Evolutionary conservation across 2,329 filamentous ascomycete species (phyloP), one percentile per base, ranked within the genome.

Genomic region (Pseudocercospora ulei): DNA sequence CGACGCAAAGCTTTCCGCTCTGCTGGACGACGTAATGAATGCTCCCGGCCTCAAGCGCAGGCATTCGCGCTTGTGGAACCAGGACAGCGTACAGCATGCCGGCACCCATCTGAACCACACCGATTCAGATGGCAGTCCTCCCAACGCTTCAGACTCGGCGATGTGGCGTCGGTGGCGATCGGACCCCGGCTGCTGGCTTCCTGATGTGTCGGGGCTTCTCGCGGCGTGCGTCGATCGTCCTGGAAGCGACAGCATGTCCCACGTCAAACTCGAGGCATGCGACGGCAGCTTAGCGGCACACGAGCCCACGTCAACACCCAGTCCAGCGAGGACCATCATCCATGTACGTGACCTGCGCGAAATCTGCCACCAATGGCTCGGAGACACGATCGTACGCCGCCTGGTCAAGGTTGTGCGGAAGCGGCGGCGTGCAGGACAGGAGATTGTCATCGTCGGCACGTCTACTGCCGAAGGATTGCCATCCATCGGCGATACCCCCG

Each of bases 391-490:
- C 19, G 64, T 95, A 5, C 65, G 69, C 25, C 76, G 79, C 42
- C 64, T 98, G 7, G 76, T 82, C 37, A 71, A 74, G 31, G 68
- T 81, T 4, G 75, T 93, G 16, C 79, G 87, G 52, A 72, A 74
- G 43, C 71, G 79, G 41, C 81, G 87, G 68, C 70, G 72, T 38
- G 70, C 75, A 24, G 86, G 86, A 3, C 72, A 78, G 49, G 74
- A 73, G 43, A 72, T 94, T 35, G 71, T 87, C 39, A 70, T 95
- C 11, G 63, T 96, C 19, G 90, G 87, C n/a, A 85, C 82, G 4
- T 80, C 80, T 6, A 31, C 70, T 77, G 14, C 70, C 68, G 30
- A 33, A 13, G 14, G 18, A 1, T 20, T 22, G 8, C 30, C 30
- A 8, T 33, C 23, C 18, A 23, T 22, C 11, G 11, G 8, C 13